phyloP scores from a whole-genome alignment of 75 land plant species.

The Isoetes taiwanensis region DNA sequence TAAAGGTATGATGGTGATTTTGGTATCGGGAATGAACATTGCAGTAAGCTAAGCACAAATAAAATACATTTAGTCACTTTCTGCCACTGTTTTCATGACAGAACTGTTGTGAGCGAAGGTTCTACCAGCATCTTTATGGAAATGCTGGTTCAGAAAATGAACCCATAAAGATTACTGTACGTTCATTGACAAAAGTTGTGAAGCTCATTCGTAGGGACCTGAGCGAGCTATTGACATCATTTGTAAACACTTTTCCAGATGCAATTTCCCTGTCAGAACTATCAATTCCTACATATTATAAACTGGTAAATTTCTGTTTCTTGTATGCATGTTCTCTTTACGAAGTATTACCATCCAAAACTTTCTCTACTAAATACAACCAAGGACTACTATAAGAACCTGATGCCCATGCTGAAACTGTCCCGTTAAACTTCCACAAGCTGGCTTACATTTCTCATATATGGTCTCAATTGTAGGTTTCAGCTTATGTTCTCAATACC shows the following conservation, averaged over 20 bases:
- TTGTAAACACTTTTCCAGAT: conserved; percentile 1
- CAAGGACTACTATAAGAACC: background rate
- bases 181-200: background rate
- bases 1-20: conserved; percentile 1
- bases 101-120: conserved; percentile 1
- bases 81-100: background rate
- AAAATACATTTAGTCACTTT: background rate
- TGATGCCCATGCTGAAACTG: background rate
- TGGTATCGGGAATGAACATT: background rate
- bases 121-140: background rate
- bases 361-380: background rate
- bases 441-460: background rate
- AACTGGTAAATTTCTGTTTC: conserved; percentile 9
- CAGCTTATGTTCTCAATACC: background rate
- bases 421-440: background rate
- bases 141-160: background rate
- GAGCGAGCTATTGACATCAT: background rate
- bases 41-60: background rate
- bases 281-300: conserved; percentile 8
- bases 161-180: conserved; percentile 3
- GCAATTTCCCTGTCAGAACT: background rate
- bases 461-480: conserved; percentile 3
- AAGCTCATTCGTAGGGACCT: conserved; percentile 4
- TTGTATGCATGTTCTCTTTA: background rate
- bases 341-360: background rate